Conservation (phyloP, 305 asterid species). For the Fraxinus nigra region DNA sequence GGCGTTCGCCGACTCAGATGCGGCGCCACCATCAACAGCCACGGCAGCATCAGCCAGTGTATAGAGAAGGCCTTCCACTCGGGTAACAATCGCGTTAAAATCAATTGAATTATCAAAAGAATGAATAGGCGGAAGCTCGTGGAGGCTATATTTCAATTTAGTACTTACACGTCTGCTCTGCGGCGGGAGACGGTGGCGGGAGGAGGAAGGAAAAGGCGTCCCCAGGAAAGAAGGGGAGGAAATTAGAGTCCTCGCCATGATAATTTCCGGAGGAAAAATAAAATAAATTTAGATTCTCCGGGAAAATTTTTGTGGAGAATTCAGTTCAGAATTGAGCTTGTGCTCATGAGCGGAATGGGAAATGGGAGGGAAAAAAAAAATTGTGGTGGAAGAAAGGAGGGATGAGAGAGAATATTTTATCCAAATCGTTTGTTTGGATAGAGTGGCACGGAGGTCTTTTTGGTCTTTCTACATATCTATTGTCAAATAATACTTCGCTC, state of each 20-base stretch:
- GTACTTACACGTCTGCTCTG: constrained; percentile 49
- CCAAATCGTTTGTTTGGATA: constrained; percentile 14
- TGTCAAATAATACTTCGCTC: background rate
- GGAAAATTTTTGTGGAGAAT: background rate
- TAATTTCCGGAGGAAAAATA: background rate
- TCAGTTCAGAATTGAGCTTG: background rate
- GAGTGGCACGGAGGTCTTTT: background rate
- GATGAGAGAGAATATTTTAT: constrained; percentile 14
- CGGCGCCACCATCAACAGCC: constrained; percentile 47
- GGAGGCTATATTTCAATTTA: constrained; percentile 63
- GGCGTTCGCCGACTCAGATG: constrained; percentile 40
- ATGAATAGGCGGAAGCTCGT: constrained; percentile 55
- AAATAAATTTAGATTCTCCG: background rate
- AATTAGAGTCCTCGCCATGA: background rate
- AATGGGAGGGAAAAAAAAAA: background rate
- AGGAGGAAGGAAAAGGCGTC: constrained; percentile 53
- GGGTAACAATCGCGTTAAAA: constrained; percentile 44
- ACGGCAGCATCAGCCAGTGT: constrained; percentile 95
- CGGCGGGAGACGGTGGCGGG: constrained; percentile 45
- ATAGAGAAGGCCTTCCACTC: constrained; percentile 80
- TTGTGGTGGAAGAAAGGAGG: constrained; percentile 18
- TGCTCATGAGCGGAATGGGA: constrained; percentile 15
- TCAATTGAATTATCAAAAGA: constrained; percentile 41
- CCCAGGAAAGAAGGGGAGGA: constrained; percentile 47
- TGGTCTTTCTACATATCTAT: background rate